Evolutionary conservation across 345 rosid species (phyloP).

Genomic region (Ceriops tagal): DNA sequence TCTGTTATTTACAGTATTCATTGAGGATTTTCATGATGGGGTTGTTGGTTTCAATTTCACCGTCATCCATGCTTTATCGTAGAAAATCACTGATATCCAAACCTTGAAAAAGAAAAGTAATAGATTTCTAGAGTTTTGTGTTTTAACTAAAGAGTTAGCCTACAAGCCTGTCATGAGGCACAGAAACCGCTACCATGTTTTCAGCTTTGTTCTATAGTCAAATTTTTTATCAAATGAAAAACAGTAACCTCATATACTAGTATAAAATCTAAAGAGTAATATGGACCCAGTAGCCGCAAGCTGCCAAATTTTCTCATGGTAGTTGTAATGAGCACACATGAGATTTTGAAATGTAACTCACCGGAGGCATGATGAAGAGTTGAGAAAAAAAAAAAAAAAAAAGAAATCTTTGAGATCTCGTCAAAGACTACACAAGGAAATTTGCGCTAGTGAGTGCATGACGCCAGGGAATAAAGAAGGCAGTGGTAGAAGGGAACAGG

Average conservation of each 20-base stretch:
- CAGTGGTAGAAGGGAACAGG: constrained; percentile 12
- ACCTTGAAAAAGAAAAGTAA: background rate
- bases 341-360: constrained; percentile 10
- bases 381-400: constrained; percentile 26
- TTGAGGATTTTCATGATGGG: constrained; percentile 12
- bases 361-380: constrained; percentile 56
- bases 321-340: too few species aligned
- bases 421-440: constrained; percentile 12
- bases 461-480: constrained; percentile 36
- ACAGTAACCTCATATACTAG: too few species aligned
- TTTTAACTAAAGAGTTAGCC: constrained; percentile 40
- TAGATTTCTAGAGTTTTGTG: constrained; percentile 12
- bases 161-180: constrained; percentile 39
- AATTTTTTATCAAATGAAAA: too few species aligned
- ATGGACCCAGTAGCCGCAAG: too few species aligned
- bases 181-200: background rate
- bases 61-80: constrained; percentile 10
- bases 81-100: background rate
- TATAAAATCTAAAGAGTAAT: too few species aligned
- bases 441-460: constrained; percentile 22
- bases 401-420: constrained; percentile 15
- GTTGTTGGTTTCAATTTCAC: constrained; percentile 11
- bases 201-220: background rate
- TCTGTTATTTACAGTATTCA: background rate
- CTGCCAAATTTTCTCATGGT: too few species aligned